Conservation (phyloP, 352 stramenopile genomes). For the Globisporangium sylvaticum region DNA sequence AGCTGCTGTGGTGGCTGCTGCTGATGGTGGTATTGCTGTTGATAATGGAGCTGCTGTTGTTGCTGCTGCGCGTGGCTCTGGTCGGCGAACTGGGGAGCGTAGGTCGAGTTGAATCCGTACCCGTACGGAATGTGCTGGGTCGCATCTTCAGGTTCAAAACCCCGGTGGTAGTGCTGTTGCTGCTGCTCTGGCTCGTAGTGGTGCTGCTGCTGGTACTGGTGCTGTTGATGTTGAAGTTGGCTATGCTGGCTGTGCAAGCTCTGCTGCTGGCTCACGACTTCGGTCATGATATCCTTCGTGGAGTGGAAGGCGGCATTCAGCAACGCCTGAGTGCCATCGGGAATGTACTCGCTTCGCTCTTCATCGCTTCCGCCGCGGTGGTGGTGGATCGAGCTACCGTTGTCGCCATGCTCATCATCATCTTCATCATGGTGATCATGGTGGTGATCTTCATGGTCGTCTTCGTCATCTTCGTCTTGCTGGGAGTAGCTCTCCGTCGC, state of each 20-base stretch:
- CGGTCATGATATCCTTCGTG: slow-evolving; percentile 72
- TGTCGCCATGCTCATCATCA: slow-evolving; percentile 18
- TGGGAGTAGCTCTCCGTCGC: not conserved
- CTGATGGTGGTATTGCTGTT: slow-evolving; percentile 11
- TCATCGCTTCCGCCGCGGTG: slow-evolving; percentile 17
- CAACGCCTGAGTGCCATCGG: slow-evolving; percentile 61
- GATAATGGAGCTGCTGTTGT: slow-evolving; percentile 14
- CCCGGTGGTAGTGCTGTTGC: slow-evolving; percentile 34
- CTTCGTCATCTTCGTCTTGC: slow-evolving; percentile 12
- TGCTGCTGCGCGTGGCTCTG: slow-evolving; percentile 14
- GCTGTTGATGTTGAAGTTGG: slow-evolving; percentile 30
- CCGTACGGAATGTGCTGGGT: slow-evolving; percentile 25
- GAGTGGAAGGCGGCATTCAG: slow-evolving; percentile 69
- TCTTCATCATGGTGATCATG: slow-evolving; percentile 5
- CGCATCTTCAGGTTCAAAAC: slow-evolving; percentile 66
- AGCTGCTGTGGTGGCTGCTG: slow-evolving; percentile 2
- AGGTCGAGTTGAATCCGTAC: slow-evolving; percentile 23
- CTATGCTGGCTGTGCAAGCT: slow-evolving; percentile 14
- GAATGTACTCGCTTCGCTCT: slow-evolving; percentile 28
- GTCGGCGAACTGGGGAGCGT: slow-evolving; percentile 25
- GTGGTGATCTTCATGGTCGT: slow-evolving; percentile 5
- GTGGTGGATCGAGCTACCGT: slow-evolving; percentile 15
- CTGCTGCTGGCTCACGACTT: slow-evolving; percentile 48
- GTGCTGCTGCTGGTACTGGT: slow-evolving; percentile 30
- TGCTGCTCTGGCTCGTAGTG: slow-evolving; percentile 21